Conservation (phyloP, 345 rosid genomes). For the Salix caprea region DNA sequence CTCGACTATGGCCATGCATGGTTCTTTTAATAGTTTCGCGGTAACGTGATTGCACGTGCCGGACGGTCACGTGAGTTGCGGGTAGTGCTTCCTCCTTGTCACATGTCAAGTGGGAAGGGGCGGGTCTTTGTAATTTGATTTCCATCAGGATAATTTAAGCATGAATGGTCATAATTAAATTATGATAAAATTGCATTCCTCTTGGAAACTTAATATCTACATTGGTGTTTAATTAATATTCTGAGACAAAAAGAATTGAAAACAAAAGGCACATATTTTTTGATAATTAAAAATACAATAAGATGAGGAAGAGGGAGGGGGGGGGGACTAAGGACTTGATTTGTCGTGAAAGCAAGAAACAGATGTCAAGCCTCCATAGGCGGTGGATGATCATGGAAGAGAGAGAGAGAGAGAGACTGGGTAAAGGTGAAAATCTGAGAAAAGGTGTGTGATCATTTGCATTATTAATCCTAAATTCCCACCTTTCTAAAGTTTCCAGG, state of each 20-base stretch:
- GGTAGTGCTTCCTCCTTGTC: constrained; percentile 4
- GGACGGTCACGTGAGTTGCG: constrained; percentile 35
- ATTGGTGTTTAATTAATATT: too few relatives aligned
- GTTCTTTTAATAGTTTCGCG: background rate
- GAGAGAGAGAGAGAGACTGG: too few relatives aligned
- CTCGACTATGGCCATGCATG: background rate
- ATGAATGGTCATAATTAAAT: background rate
- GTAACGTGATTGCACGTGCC: constrained; percentile 45
- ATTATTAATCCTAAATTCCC: too few relatives aligned
- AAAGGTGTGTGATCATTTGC: too few relatives aligned
- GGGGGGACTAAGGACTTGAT: background rate
- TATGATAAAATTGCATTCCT: background rate
- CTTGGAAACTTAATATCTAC: too few relatives aligned
- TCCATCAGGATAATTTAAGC: background rate
- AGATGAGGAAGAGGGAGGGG: too few relatives aligned
- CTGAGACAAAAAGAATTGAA: too few relatives aligned
- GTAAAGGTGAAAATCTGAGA: too few relatives aligned
- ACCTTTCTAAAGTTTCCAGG: too few relatives aligned
- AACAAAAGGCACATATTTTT: too few relatives aligned
- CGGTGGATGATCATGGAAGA: too few relatives aligned
- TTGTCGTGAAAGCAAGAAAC: background rate
- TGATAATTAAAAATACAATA: too few relatives aligned
- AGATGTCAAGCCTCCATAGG: background rate
- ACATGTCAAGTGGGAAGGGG: constrained; percentile 21
- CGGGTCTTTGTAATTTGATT: background rate